Evolutionary conservation across 2,329 filamentous ascomycete species (phyloP).

Genomic region (Raffaelea ambrosiae): DNA sequence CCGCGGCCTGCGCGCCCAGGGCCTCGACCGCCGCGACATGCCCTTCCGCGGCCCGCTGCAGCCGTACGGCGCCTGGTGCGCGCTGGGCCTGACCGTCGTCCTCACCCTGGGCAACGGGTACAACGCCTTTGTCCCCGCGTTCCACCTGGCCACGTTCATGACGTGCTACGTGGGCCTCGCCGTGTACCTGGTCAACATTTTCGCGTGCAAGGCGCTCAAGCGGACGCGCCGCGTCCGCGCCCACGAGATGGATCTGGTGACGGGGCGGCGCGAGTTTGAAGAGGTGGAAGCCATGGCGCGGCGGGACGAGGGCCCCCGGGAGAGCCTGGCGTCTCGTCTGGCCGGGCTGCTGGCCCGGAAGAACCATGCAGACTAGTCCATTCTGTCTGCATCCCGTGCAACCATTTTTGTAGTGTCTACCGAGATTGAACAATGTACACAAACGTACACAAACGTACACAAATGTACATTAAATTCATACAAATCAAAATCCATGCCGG

Average conservation of each 20-base stretch:
- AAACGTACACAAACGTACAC: no score
- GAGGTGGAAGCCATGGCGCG: constrained; percentile 36
- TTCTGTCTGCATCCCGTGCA: no score
- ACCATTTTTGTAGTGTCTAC: no score
- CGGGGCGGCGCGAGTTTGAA: constrained; percentile 37
- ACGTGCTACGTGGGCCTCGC: constrained; percentile 33
- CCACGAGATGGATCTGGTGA: constrained; percentile 43
- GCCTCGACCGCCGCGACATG: constrained; percentile 20
- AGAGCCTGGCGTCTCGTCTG: background rate
- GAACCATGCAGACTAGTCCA: no score
- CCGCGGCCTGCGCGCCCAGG: constrained; percentile 25
- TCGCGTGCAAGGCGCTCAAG: constrained; percentile 52
- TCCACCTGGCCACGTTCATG: constrained; percentile 28
- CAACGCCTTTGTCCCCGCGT: constrained; percentile 38
- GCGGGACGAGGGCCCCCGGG: background rate
- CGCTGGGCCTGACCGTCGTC: constrained; percentile 5
- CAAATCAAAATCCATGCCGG: no score
- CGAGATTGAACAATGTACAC: no score
- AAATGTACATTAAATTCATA: no score
- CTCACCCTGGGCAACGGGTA: constrained; percentile 5
- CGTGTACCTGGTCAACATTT: constrained; percentile 36
- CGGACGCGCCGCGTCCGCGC: constrained; percentile 39
- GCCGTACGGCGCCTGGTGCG: constrained; percentile 27
- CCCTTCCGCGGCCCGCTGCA: constrained; percentile 27
- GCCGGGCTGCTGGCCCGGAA: no score